Conservation (phyloP, 768 basidiomycete species). For the Tubosaeta sp. region DNA sequence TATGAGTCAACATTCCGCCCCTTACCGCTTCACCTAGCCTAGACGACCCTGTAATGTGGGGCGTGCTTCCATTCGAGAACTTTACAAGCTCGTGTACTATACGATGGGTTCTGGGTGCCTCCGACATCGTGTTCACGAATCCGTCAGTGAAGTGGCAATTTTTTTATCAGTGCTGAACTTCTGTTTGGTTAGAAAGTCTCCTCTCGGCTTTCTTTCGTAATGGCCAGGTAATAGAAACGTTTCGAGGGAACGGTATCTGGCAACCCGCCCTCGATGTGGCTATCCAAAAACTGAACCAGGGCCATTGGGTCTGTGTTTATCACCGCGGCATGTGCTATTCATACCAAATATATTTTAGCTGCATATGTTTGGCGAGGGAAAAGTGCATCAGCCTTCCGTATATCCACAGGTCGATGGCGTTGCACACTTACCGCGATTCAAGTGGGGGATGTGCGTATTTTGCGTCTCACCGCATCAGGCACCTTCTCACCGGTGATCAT, state of each 20-base stretch:
- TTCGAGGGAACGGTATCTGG: slow-evolving; percentile 84
- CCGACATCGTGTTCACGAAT: slow-evolving; percentile 94
- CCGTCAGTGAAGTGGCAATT: slow-evolving; percentile 48
- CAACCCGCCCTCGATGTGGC: slow-evolving; percentile 85
- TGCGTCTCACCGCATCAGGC: background rate
- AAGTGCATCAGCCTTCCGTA: slow-evolving; percentile 68
- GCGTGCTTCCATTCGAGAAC: slow-evolving; percentile 62
- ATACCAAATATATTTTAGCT: slow-evolving; percentile 46
- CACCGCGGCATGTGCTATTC: background rate
- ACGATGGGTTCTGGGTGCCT: slow-evolving; percentile 92
- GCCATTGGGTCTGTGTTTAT: slow-evolving; percentile 69
- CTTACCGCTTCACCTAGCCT: slow-evolving; percentile 41
- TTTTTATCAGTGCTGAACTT: slow-evolving; percentile 12
- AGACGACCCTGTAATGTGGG: slow-evolving; percentile 88
- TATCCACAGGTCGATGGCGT: slow-evolving; percentile 43
- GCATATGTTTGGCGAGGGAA: slow-evolving; percentile 89
- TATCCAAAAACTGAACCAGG: slow-evolving; percentile 72
- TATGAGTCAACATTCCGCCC: slow-evolving; percentile 1
- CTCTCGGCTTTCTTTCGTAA: slow-evolving; percentile 81
- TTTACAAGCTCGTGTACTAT: slow-evolving; percentile 57
- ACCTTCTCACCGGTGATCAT: slow-evolving; percentile 3
- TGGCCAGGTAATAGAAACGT: slow-evolving; percentile 90
- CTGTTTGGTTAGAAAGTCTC: slow-evolving; percentile 47
- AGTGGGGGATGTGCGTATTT: slow-evolving; percentile 88
- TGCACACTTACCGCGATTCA: slow-evolving; percentile 67